Evolutionary conservation across 176 grass and related monocot species (phyloP), one percentile per base, ranked within the genome.

Genomic region (Oryza longistaminata): DNA sequence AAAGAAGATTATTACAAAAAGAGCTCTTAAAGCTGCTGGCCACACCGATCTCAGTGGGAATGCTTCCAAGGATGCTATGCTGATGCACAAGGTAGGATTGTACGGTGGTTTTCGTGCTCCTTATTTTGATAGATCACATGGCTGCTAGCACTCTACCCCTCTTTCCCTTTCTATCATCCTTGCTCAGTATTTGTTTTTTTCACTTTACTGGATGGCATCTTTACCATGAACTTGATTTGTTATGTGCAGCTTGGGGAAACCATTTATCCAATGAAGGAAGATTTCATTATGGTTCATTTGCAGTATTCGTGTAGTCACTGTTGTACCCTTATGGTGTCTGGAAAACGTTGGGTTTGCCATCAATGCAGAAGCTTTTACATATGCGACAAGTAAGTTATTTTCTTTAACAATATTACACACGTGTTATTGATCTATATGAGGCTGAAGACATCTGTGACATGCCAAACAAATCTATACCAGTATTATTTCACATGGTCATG

Each of bases 231-330:
- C 85, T 86, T 53, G 66, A 64, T 88, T 94, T 88, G 74, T 70
- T 83, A 6, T 81, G 60, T 74, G 68, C 88, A 99, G 97, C 93
- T 99, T 79, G 92, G 93, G 21, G 93, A 99, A 88, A 99, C 97
- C 16, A 99, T 99, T 78, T 85, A 81, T 82, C 93, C 97, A 44
- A 99, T 99, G 97, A 99, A 90, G 87, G 97, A 99, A 91, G 97
- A 99, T 85, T 99, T 99, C 83, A 96, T 99, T 72, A 99, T 99
- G 97, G 97, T 99, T 44, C 90, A 99, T 91, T 86, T 99, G 55
- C 93, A 99, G 76, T 90, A 99, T 91, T 70, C 92, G 55, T 99
- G 97, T 76, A 86, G 87, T 44, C 90, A 99, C 50, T 99, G 97
- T 64, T 96, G 97, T 87, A 82, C 82, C 22, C 93, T 96, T 74